Conservation (phyloP, 2,329 filamentous ascomycete genomes). For the Esteya vermicola region DNA sequence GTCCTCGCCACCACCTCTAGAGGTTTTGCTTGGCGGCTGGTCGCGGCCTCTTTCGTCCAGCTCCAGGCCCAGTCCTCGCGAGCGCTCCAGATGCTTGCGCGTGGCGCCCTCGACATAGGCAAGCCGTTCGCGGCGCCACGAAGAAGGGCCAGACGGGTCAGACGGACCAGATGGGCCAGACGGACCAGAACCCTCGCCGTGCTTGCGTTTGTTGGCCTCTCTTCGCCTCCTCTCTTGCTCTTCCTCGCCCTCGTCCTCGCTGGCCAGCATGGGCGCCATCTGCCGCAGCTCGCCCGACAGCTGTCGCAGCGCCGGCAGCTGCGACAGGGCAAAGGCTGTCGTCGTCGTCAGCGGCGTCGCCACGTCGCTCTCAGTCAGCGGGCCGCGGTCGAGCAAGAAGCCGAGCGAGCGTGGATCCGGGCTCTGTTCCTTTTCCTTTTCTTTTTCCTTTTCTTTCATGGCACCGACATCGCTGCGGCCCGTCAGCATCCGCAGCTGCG, state of each 20-base stretch:
- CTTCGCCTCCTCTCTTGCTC: conserved; percentile 12
- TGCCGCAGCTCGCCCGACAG: conserved; percentile 46
- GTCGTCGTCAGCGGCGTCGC: conserved; percentile 52
- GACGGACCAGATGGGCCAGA: conserved; percentile 1
- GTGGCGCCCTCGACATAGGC: conserved; percentile 77
- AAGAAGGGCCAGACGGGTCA: conserved; percentile 20
- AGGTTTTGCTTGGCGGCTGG: no score
- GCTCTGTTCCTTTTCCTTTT: conserved; percentile 14
- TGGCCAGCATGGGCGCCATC: conserved; percentile 48
- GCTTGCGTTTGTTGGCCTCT: not conserved
- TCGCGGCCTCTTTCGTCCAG: conserved; percentile 44
- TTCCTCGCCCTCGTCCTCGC: conserved; percentile 1
- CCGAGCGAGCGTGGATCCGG: conserved; percentile 25
- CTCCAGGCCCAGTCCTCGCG: conserved; percentile 52
- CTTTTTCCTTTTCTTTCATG: not conserved
- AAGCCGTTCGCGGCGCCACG: conserved; percentile 55
- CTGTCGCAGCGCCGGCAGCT: conserved; percentile 64
- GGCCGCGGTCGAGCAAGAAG: conserved; percentile 42
- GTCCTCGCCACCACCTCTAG: conserved; percentile 26
- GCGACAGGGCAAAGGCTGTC: conserved; percentile 64
- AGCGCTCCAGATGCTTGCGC: conserved; percentile 57
- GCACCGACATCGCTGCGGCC: conserved; percentile 10
- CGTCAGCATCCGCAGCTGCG: conserved; percentile 38
- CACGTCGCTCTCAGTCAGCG: conserved; percentile 34
- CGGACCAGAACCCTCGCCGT: no score